Evolutionary conservation across 805 yeast genomes (phyloP).

Genomic region (Cyberlindnera mississippiensis): DNA sequence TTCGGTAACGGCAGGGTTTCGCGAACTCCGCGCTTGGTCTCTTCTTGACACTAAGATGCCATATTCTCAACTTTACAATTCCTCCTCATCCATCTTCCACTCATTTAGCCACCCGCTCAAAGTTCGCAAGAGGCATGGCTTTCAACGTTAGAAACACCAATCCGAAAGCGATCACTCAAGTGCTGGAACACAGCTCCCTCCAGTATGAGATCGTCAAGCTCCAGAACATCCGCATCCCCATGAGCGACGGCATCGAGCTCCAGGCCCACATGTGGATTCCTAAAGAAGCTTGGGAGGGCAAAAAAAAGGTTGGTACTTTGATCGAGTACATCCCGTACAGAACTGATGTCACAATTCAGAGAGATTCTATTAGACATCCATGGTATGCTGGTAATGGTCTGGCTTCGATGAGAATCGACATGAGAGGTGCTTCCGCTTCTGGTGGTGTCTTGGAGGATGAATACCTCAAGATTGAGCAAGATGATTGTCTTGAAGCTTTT

Average conservation of each 20-base stretch:
- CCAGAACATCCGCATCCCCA: slow-evolving; percentile 34
- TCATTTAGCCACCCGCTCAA: too few relatives aligned
- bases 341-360: slow-evolving; percentile 40
- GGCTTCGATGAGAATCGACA: slow-evolving; percentile 42
- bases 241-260: slow-evolving; percentile 36
- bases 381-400: slow-evolving; percentile 45
- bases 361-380: slow-evolving; percentile 44
- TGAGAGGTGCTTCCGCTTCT: slow-evolving; percentile 44
- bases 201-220: slow-evolving; percentile 32
- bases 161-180: slow-evolving; percentile 23
- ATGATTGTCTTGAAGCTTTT: slow-evolving; percentile 39
- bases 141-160: slow-evolving; percentile 38
- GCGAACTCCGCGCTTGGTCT: not conserved
- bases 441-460: slow-evolving; percentile 40
- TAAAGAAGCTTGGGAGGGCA: slow-evolving; percentile 28
- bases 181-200: slow-evolving; percentile 26
- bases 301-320: slow-evolving; percentile 34
- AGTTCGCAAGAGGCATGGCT: slow-evolving; percentile 35
- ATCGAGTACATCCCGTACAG: slow-evolving; percentile 45
- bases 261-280: slow-evolving; percentile 46
- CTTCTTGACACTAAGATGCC: too few relatives aligned
- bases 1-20: not conserved
- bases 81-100: too few relatives aligned
- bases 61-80: too few relatives aligned
- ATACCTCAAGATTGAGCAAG: slow-evolving; percentile 40